phyloP scores from a whole-genome alignment of 75 land plant genomes.

The Sequoia sempervirens region DNA sequence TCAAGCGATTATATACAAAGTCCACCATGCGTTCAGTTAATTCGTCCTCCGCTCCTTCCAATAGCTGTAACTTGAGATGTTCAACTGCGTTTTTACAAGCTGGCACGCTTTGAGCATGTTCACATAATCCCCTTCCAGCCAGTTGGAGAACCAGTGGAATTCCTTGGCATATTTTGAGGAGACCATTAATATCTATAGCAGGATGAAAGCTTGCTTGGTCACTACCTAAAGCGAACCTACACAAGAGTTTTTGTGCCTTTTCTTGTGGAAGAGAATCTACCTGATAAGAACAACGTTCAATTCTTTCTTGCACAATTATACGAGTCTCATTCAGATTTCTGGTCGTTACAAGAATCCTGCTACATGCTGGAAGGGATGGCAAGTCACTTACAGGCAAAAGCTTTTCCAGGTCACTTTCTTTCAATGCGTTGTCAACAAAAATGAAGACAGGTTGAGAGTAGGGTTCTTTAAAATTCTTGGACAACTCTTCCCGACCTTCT shows the following conservation, averaged over 20 bases:
- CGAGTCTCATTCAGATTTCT: not conserved
- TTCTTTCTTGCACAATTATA: not conserved
- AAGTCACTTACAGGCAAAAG: not conserved
- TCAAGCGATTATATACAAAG: not conserved
- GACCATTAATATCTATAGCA: not conserved
- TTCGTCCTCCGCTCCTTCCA: not conserved
- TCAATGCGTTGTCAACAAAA: not conserved
- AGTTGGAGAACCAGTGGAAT: not conserved
- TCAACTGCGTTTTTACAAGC: not conserved
- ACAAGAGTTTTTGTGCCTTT: not conserved
- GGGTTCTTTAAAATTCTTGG: not conserved
- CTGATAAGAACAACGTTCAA: not conserved
- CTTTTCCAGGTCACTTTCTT: not conserved
- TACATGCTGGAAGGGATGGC: not conserved
- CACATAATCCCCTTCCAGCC: not conserved
- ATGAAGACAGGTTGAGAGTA: not conserved
- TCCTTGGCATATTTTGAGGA: not conserved
- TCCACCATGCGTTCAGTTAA: not conserved
- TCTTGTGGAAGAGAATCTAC: not conserved
- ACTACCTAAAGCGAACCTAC: not conserved
- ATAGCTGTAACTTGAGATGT: not conserved
- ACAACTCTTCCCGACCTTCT: not conserved
- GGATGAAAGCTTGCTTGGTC: not conserved
- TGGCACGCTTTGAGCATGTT: not conserved
- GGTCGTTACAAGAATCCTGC: not conserved